phyloP scores from a whole-genome alignment of 495 filamentous ascomycete species.

The Xylaria telfairii region DNA sequence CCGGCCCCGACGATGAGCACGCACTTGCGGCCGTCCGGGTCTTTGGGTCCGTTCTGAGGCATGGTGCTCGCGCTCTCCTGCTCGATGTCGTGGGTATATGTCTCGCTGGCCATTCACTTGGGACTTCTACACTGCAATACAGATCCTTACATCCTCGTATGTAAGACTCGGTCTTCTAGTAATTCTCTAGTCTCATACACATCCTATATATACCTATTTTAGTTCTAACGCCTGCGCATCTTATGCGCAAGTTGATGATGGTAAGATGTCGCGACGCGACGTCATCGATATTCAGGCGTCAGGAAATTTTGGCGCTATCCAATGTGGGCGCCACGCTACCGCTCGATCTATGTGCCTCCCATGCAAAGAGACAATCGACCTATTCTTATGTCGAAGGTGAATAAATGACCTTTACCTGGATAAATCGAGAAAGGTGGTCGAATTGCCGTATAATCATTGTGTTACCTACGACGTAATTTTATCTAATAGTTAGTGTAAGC shows the following conservation, averaged over 20 bases:
- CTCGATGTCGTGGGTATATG: conserved; percentile 25
- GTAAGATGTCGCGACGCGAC: conserved; percentile 17
- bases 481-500: neutral
- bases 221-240: neutral
- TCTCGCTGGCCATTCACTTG: conserved; percentile 19
- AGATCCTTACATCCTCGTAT: neutral
- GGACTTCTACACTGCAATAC: neutral
- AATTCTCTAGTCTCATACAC: neutral
- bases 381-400: neutral
- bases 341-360: conserved; percentile 7
- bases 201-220: neutral
- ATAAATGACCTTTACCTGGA: no score
- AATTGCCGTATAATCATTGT: neutral
- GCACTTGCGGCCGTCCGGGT: conserved; percentile 46
- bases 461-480: neutral
- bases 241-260: conserved; percentile 20
- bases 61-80: conserved; percentile 22
- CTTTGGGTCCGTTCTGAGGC: conserved; percentile 25
- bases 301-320: neutral
- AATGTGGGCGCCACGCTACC: neutral
- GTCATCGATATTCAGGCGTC: conserved; percentile 24
- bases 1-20: conserved; percentile 69
- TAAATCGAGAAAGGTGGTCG: no score
- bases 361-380: neutral
- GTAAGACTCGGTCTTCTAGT: neutral